Conservation (phyloP, 768 basidiomycete genomes). For the Chlorophyllum brunneum region DNA sequence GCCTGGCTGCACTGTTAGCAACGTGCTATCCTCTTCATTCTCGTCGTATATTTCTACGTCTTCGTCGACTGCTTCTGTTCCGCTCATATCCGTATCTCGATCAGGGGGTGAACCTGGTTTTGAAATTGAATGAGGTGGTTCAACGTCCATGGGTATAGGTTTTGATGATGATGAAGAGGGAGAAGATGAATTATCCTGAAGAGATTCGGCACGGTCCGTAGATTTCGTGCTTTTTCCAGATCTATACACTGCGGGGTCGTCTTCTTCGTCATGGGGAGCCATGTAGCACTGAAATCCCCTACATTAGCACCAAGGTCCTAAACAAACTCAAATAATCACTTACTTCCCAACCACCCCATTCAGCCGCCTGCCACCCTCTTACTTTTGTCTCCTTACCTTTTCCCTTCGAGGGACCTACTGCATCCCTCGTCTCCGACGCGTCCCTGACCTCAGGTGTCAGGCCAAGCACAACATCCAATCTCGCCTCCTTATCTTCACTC, state of each 20-base stretch:
- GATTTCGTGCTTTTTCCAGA: slow-evolving; percentile 39
- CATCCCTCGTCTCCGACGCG: slow-evolving; percentile 19
- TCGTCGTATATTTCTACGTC: slow-evolving; percentile 37
- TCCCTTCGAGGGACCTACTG: slow-evolving; percentile 18
- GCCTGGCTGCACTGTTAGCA: slow-evolving; percentile 82
- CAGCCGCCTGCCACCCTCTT: slow-evolving; percentile 64
- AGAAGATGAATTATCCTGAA: too few relatives aligned
- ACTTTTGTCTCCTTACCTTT: slow-evolving; percentile 22
- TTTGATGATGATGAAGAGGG: slow-evolving; percentile 7
- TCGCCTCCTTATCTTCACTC: slow-evolving; percentile 74
- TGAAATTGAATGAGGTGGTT: slow-evolving; percentile 8
- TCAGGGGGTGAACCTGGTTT: not conserved
- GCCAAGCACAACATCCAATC: slow-evolving; percentile 84
- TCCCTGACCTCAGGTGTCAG: slow-evolving; percentile 60
- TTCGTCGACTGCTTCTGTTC: slow-evolving; percentile 11
- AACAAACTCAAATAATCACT: slow-evolving; percentile 16
- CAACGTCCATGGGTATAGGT: not conserved
- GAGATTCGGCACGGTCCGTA: not conserved
- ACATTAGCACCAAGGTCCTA: slow-evolving; percentile 1
- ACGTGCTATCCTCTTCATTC: slow-evolving; percentile 72
- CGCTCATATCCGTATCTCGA: slow-evolving; percentile 1
- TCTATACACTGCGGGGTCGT: slow-evolving; percentile 93
- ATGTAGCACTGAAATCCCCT: slow-evolving; percentile 87
- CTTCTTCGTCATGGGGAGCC: slow-evolving; percentile 91
- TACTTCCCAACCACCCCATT: slow-evolving; percentile 96